Conservation (phyloP, 2,329 filamentous ascomycete genomes). For the Aureobasidium pullulans region DNA sequence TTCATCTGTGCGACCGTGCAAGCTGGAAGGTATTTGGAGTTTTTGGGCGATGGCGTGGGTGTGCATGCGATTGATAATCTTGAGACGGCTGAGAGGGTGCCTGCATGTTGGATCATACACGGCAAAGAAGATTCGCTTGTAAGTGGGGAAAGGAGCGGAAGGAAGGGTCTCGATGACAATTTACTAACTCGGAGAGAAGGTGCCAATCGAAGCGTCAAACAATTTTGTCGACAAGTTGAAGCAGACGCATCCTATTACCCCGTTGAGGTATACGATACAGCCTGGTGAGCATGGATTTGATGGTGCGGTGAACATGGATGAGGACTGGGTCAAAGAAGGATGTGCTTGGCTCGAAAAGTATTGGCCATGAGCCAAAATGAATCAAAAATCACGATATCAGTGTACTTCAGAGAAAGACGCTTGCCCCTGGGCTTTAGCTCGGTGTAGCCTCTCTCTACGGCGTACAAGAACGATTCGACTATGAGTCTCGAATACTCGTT, state of each 20-base stretch:
- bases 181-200: neutral
- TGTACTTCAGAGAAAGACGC: too few species aligned
- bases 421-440: too few species aligned
- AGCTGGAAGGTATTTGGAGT: slow-evolving; percentile 15
- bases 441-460: too few species aligned
- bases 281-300: slow-evolving; percentile 35
- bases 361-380: slow-evolving; percentile 19
- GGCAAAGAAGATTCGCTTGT: slow-evolving; percentile 26
- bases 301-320: slow-evolving; percentile 17
- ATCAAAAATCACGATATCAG: neutral
- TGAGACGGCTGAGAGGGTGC: slow-evolving; percentile 21
- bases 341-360: slow-evolving; percentile 21
- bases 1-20: slow-evolving; percentile 18
- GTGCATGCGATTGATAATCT: slow-evolving; percentile 27
- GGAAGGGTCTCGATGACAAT: neutral
- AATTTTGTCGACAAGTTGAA: slow-evolving; percentile 24
- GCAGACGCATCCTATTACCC: slow-evolving; percentile 20
- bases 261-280: slow-evolving; percentile 22
- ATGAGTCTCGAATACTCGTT: too few species aligned
- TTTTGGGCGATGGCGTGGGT: slow-evolving; percentile 14
- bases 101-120: slow-evolving; percentile 29
- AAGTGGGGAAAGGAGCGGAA: neutral
- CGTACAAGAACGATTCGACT: too few species aligned
- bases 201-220: slow-evolving; percentile 24
- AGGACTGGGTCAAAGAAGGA: slow-evolving; percentile 26